These are phyloP conservation scores for Leccinellum albellum DNA, from an alignment of 768 basidiomycete genomes.

Conservation along the genomic window DNA sequence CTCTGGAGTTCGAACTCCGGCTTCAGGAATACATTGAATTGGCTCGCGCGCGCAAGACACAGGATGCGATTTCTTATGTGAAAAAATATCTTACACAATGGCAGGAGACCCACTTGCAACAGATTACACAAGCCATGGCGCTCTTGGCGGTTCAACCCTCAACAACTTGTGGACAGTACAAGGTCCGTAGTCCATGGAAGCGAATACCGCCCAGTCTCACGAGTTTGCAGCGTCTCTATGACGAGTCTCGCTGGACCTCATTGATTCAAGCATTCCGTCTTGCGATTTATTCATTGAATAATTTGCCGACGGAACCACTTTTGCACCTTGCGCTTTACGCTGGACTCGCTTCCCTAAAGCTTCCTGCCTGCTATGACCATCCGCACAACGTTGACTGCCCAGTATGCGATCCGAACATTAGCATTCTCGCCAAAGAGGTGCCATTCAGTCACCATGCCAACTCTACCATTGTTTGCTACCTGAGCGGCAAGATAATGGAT, in stretches of 20 bases:
- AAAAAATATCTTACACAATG: constrained; percentile 77
- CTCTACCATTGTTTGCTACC: constrained; percentile 89
- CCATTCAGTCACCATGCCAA: constrained; percentile 93
- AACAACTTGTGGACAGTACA: constrained; percentile 76
- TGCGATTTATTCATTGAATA: constrained; percentile 84
- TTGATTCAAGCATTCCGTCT: constrained; percentile 78
- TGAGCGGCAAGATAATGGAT: constrained; percentile 93
- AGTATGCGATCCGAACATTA: constrained; percentile 77
- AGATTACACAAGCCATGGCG: constrained; percentile 74
- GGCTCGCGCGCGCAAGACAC: constrained; percentile 56
- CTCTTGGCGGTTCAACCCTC: constrained; percentile 71
- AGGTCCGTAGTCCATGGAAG: constrained; percentile 43
- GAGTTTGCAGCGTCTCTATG: constrained; percentile 70
- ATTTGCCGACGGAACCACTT: constrained; percentile 82
- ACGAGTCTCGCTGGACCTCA: constrained; percentile 68
- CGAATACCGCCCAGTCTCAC: constrained; percentile 10
- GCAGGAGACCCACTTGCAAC: constrained; percentile 74
- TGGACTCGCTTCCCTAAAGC: constrained; percentile 85
- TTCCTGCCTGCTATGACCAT: constrained; percentile 74
- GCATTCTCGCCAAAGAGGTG: constrained; percentile 76
- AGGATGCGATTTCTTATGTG: constrained; percentile 81
- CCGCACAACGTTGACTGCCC: constrained; percentile 86
- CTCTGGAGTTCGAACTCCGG: constrained; percentile 93
- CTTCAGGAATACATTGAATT: constrained; percentile 97
- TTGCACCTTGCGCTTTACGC: constrained; percentile 87